Evolutionary conservation across 106 monocot genomes (phyloP), one percentile per base, ranked within the genome.

Genomic region (Chionographis japonica): DNA sequence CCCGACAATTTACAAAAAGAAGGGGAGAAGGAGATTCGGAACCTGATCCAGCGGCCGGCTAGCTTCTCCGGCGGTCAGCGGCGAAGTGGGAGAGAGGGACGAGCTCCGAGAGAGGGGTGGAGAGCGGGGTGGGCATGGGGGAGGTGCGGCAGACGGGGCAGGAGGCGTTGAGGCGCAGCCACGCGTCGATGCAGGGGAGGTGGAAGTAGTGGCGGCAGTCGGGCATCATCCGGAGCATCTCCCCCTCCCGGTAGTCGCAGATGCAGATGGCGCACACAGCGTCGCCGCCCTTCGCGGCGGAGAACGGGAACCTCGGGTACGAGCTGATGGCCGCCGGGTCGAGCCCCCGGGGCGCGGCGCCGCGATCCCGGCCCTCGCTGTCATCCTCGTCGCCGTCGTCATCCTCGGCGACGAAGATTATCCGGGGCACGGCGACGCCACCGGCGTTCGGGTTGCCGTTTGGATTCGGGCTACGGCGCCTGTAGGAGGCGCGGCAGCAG

Each of bases 381-480:
- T 68, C 68, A 40, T 52, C 36, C 46, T 57, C 56, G 58, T 61
- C 84, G 7, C 69, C 75, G 15, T 79, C 83, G 20, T 81, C 77
- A 43, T 83, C 77, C 43, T 87, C 87, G 17, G 73, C 74, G 14
- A 88, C 84, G 68, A 88, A 88, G 56, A 88, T 78, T 40, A 84
- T 67, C 37, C 84, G 70, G 4, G 88, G 84, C 4, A 87, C 68
- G 12, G 54, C 61, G 60, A 79, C 17, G 41, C 64, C 68, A 2
- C 39, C 5, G 17, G 54, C 16, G 40, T 38, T 27, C 18, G 60
- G 52, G 57, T 39, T 58, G 41, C 37, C 9, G 52, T 1, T 27
- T 10, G 64, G 66, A 36, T 51, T 39, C 2, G 46, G 46, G 65
- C 2, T 38, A 11, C 51, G 40, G 43, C 27, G 18, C 27, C 19